Percentiles rank a stretch among this genome's conserved stretches.
Evolutionary conservation across 768 basidiomycete species (phyloP).

Genomic region (Phallus indusiatus): DNA sequence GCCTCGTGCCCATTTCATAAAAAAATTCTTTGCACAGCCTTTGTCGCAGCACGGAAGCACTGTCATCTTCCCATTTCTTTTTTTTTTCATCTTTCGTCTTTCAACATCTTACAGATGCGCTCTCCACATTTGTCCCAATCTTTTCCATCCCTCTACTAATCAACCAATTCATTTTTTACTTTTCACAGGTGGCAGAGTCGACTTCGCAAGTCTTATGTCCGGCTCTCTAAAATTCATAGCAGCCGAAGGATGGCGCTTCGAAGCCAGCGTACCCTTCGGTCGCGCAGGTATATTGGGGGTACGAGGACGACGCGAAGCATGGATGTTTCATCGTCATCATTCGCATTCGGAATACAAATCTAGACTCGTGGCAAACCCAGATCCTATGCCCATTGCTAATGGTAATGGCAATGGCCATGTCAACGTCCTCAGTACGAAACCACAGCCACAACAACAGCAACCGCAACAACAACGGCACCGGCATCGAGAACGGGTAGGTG

Average conservation of each 20-base stretch:
- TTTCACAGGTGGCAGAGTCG: neutral
- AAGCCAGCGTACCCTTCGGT: slow-evolving; percentile 57
- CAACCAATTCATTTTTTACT: too few relatives aligned
- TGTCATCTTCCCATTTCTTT: too few relatives aligned
- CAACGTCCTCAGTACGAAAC: too few relatives aligned
- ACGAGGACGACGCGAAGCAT: slow-evolving; percentile 43
- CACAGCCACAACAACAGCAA: too few relatives aligned
- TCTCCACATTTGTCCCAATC: neutral
- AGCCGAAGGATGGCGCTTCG: slow-evolving; percentile 49
- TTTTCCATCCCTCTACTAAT: neutral
- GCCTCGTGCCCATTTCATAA: too few relatives aligned
- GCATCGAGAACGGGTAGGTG: neutral
- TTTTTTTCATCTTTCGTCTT: too few relatives aligned
- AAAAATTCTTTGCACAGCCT: too few relatives aligned
- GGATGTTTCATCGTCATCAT: slow-evolving; percentile 47
- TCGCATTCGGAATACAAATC: neutral
- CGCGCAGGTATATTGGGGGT: slow-evolving; percentile 28
- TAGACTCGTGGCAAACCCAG: neutral
- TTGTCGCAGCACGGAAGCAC: too few relatives aligned
- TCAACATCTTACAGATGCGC: neutral
- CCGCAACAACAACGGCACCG: neutral
- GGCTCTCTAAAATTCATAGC: slow-evolving; percentile 35
- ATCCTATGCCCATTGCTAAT: too few relatives aligned
- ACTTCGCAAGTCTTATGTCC: neutral
- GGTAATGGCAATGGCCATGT: too few relatives aligned